Evolutionary conservation across 495 filamentous ascomycete genomes (phyloP), one percentile per base, ranked within the genome.

Genomic region (Chaetomium fimeti): DNA sequence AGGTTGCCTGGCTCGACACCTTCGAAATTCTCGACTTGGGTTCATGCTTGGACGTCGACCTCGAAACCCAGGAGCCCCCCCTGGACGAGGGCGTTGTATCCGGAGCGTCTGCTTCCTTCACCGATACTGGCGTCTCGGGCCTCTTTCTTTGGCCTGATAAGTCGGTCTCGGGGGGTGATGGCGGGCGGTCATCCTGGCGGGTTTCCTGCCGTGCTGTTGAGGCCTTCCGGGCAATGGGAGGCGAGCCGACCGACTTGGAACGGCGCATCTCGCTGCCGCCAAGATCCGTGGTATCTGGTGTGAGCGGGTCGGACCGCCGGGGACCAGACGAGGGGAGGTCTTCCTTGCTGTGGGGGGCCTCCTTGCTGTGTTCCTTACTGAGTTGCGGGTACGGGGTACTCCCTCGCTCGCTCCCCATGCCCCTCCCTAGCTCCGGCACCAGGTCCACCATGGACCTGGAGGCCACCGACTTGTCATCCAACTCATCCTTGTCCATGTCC

Each of bases 341-440:
- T 61, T 87, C 86, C 67, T 82, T 82, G 72, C 83, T 86, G 55
- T 81, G 78, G 38, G 94, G 81, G 47, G 84, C 82, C 72, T 95
- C 91, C 73, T 91, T 93, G 83, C 91, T 94, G 72, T 95, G 89
- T 42, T 88, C 87, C 74, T 96, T 96, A 71, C 89, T 93, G 78
- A 96, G 94, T 20, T 79, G 82, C 5, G 93, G 92, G 72, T 97
- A 97, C 15, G 91, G 88, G 25, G 90, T 74, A 78, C 83, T 91
- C 65, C 84, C 81, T 60, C 82, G 72, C 16, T 78, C 78, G 27
- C 66, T 76, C 56, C 72, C 74, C 38, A 76, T 69, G 25, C 74
- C 74, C 58, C 79, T 73, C 24, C 74, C 52, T 16, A 84, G 72
- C 72, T 85, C 83, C 54, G 82, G 80, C 8, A 83, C 81, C 64